Conservation (phyloP, 352 stramenopile species). For the Globisporangium spinosum region DNA sequence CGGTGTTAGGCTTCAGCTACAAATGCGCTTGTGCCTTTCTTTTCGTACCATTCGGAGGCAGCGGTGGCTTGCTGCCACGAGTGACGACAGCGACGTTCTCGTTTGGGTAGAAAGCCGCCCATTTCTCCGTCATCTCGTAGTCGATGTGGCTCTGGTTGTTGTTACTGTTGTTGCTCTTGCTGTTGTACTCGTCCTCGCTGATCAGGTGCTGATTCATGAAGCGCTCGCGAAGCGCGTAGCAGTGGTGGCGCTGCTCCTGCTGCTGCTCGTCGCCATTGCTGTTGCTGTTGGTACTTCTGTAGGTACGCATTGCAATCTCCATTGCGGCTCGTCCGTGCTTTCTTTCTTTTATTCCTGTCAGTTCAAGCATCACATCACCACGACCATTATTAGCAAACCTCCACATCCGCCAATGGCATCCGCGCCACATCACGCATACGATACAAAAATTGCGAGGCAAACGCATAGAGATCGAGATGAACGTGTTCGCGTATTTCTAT, state of each 20-base stretch:
- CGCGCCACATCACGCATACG: not conserved
- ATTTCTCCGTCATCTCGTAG: slow-evolving; percentile 35
- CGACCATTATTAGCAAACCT: not conserved
- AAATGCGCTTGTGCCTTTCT: not conserved
- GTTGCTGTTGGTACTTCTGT: not conserved
- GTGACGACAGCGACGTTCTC: slow-evolving; percentile 56
- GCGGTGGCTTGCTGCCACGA: slow-evolving; percentile 40
- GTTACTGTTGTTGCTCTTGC: slow-evolving; percentile 3
- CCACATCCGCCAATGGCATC: not conserved
- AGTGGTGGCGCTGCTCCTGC: not conserved
- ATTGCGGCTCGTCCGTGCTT: not conserved
- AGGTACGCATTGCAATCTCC: not conserved
- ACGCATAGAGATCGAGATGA: not conserved
- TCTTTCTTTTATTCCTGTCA: not conserved
- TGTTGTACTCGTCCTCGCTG: not conserved
- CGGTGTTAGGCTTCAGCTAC: not conserved
- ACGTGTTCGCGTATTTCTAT: not conserved
- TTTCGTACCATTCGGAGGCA: slow-evolving; percentile 46
- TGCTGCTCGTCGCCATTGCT: not conserved
- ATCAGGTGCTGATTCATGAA: not conserved
- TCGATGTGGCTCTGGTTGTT: slow-evolving; percentile 12
- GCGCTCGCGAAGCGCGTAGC: slow-evolving; percentile 7
- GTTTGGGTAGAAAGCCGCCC: slow-evolving; percentile 52
- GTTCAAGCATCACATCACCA: not conserved
- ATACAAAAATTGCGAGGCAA: not conserved